Evolutionary conservation across 345 rosid species (phyloP).

Genomic region (Anacardium occidentale): DNA sequence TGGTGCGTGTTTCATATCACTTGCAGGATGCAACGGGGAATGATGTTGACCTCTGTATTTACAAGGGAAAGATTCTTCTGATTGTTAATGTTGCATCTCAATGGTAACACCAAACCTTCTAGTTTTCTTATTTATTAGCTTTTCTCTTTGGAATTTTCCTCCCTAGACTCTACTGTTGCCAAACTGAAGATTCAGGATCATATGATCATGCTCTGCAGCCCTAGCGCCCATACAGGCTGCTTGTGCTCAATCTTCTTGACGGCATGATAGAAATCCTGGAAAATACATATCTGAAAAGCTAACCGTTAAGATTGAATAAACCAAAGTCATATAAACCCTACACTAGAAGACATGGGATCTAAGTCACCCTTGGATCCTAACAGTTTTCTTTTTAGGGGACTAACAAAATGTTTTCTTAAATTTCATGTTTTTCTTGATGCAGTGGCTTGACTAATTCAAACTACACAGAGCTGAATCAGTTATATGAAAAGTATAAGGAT

Average conservation of each 20-base stretch:
- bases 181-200: not conserved
- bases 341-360: too few relatives aligned
- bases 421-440: conserved; percentile 23
- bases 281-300: too few relatives aligned
- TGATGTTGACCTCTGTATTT: conserved; percentile 62
- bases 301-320: too few relatives aligned
- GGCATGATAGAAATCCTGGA: too few relatives aligned
- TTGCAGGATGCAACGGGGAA: conserved; percentile 73
- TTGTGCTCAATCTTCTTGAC: too few relatives aligned
- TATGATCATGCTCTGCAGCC: too few relatives aligned
- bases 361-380: too few relatives aligned
- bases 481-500: conserved; percentile 75
- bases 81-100: conserved; percentile 94
- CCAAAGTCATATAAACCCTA: too few relatives aligned
- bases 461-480: conserved; percentile 75
- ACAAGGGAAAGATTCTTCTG: conserved; percentile 83
- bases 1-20: not conserved
- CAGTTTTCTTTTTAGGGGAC: too few relatives aligned
- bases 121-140: not conserved
- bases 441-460: conserved; percentile 90
- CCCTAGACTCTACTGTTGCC: not conserved
- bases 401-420: too few relatives aligned
- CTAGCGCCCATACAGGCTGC: too few relatives aligned
- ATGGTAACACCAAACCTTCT: conserved; percentile 44
- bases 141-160: not conserved